These are phyloP conservation scores for Glebionis coronaria DNA, from an alignment of 129 eudicot species.

Conservation along the genomic window DNA sequence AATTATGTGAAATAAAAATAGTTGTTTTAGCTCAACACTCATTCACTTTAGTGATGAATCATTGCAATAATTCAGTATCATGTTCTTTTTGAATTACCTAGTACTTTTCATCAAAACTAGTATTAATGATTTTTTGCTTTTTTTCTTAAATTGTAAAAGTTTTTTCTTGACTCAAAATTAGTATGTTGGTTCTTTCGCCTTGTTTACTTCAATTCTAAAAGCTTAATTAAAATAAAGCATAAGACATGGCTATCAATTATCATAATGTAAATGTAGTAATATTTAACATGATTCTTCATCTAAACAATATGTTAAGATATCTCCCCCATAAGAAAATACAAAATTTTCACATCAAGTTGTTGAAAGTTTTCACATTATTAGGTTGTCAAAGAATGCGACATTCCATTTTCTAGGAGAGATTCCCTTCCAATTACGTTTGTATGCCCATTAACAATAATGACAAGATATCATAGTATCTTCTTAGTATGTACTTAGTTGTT, in stretches of 20 bases:
- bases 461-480: not conserved
- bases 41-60: constrained; percentile 7
- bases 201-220: constrained; percentile 6
- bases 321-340: not conserved
- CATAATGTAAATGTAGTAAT: no score
- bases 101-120: constrained; percentile 11
- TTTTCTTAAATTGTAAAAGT: constrained; percentile 18
- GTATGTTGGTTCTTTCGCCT: not conserved
- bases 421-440: not conserved
- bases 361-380: not conserved
- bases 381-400: not conserved
- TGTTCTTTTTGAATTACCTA: constrained; percentile 6
- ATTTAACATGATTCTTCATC: no score
- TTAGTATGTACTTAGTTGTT: not conserved
- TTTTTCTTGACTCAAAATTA: constrained; percentile 5
- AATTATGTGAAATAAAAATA: no score
- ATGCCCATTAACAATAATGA: not conserved
- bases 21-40: not conserved
- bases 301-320: no score
- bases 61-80: constrained; percentile 1
- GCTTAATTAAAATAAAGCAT: not conserved
- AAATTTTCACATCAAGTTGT: not conserved
- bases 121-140: not conserved
- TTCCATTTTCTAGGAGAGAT: constrained; percentile 9
- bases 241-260: no score